phyloP scores from a whole-genome alignment of 352 stramenopile species.

The Phytopythium chamaehyphon region DNA sequence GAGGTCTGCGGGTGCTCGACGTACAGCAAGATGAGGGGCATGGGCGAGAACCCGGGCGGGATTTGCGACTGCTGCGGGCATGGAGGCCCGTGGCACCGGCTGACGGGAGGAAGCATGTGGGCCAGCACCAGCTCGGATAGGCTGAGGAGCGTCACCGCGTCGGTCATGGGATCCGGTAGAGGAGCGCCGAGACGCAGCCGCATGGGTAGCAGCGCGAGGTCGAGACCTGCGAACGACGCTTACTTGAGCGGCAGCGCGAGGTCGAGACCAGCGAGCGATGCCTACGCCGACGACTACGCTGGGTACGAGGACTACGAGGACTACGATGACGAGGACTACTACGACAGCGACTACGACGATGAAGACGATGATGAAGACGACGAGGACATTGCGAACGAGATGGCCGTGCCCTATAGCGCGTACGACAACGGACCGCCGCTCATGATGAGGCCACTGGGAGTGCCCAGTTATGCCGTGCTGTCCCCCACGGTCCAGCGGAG shows the following conservation, averaged over 20 bases:
- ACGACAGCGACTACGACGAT: slow-evolving; percentile 37
- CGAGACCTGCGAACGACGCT: slow-evolving; percentile 2
- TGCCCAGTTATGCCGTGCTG: not conserved
- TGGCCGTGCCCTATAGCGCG: slow-evolving; percentile 44
- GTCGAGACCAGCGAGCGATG: slow-evolving; percentile 12
- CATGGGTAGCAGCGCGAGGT: slow-evolving; percentile 22
- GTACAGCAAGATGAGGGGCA: slow-evolving; percentile 52
- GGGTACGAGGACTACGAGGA: slow-evolving; percentile 6
- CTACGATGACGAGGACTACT: slow-evolving; percentile 36
- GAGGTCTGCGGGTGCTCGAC: slow-evolving; percentile 53
- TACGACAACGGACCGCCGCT: slow-evolving; percentile 25
- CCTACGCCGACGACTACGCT: slow-evolving; percentile 15
- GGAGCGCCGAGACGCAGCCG: slow-evolving; percentile 19
- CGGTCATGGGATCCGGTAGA: slow-evolving; percentile 4
- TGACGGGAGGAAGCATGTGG: slow-evolving; percentile 43
- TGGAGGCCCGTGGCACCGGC: slow-evolving; percentile 63
- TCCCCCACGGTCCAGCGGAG: not conserved
- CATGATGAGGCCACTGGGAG: slow-evolving; percentile 2
- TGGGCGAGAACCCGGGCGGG: slow-evolving; percentile 42
- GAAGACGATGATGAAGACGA: slow-evolving; percentile 46
- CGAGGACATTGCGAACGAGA: slow-evolving; percentile 71
- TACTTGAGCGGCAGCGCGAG: slow-evolving; percentile 10
- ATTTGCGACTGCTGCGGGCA: slow-evolving; percentile 72
- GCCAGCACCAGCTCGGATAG: not conserved
- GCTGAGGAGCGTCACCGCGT: not conserved